Percentiles rank a stretch among this genome's conserved stretches.
These are phyloP conservation scores for Diaporthe citriasiana DNA, from an alignment of 2,329 filamentous ascomycete genomes.

Conservation along the genomic window DNA sequence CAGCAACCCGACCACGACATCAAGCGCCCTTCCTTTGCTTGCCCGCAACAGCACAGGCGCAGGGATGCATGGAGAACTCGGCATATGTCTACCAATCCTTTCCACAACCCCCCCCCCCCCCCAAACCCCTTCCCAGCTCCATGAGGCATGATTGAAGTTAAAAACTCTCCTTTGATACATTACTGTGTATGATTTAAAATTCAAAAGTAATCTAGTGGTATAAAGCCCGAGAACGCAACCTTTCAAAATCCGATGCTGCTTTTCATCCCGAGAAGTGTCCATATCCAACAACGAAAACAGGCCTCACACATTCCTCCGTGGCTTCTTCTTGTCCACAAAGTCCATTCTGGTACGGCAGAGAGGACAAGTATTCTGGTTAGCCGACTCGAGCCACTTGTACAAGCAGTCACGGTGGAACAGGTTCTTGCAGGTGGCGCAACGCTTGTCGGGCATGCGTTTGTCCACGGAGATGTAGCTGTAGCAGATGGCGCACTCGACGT, in stretches of 20 bases:
- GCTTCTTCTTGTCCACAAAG: slow-evolving; percentile 54
- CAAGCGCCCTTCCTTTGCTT: neutral
- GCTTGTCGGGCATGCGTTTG: slow-evolving; percentile 91
- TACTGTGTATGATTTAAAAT: slow-evolving; percentile 1
- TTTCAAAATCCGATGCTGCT: too few species aligned
- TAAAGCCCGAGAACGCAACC: neutral
- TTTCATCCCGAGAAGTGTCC: neutral
- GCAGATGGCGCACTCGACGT: slow-evolving; percentile 96
- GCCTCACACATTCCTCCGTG: slow-evolving; percentile 16
- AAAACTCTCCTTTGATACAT: neutral
- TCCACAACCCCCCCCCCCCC: neutral
- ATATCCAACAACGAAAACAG: neutral
- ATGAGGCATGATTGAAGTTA: neutral
- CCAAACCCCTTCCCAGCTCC: too few species aligned
- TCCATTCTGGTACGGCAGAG: slow-evolving; percentile 91
- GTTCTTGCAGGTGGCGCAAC: slow-evolving; percentile 93
- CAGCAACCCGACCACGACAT: too few species aligned
- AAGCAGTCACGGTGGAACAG: slow-evolving; percentile 90
- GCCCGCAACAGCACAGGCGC: neutral
- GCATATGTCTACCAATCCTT: neutral
- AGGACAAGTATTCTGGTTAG: slow-evolving; percentile 91
- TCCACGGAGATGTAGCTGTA: slow-evolving; percentile 94
- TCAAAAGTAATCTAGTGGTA: neutral
- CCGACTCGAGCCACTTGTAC: slow-evolving; percentile 97
- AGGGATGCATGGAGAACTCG: too few species aligned